phyloP scores from a whole-genome alignment of 805 yeast genomes.

The Lachancea fermentati region DNA sequence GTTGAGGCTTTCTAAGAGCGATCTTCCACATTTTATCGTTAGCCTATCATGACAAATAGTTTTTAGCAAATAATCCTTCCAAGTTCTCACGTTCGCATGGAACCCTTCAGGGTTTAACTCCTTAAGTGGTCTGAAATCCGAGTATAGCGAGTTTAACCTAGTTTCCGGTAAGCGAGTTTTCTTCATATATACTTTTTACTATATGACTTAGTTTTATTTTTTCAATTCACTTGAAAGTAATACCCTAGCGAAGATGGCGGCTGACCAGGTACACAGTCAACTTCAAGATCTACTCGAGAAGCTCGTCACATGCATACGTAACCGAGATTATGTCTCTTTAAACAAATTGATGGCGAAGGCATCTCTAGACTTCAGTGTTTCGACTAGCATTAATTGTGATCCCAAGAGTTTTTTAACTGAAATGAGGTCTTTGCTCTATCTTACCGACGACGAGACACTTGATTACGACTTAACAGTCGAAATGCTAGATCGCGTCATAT shows the following conservation, averaged over 20 bases:
- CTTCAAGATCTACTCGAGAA: neutral
- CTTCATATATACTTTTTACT: neutral
- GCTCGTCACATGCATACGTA: neutral
- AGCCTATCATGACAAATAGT: slow-evolving; percentile 13
- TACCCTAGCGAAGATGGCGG: neutral
- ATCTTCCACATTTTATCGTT: slow-evolving; percentile 26
- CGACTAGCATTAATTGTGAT: slow-evolving; percentile 9
- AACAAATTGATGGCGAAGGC: slow-evolving; percentile 13
- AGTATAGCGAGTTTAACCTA: slow-evolving; percentile 35
- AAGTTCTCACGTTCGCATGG: slow-evolving; percentile 35
- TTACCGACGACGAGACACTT: slow-evolving; percentile 6
- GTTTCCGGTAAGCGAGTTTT: slow-evolving; percentile 27
- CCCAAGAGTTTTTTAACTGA: slow-evolving; percentile 15
- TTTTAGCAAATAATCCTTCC: slow-evolving; percentile 31
- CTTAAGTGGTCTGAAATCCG: slow-evolving; percentile 34
- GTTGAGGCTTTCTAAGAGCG: slow-evolving; percentile 24
- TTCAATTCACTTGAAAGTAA: too few relatives aligned
- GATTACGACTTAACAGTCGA: slow-evolving; percentile 22
- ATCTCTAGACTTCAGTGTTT: slow-evolving; percentile 17
- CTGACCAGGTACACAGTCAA: neutral
- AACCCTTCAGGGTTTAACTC: slow-evolving; percentile 39
- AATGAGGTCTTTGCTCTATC: slow-evolving; percentile 16
- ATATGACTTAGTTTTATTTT: too few relatives aligned
- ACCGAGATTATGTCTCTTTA: neutral
- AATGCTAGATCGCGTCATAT: slow-evolving; percentile 16